These are phyloP conservation scores for Suhomyces wounanorum DNA, from an alignment of 1,139 yeast genomes.

Conservation along the genomic window DNA sequence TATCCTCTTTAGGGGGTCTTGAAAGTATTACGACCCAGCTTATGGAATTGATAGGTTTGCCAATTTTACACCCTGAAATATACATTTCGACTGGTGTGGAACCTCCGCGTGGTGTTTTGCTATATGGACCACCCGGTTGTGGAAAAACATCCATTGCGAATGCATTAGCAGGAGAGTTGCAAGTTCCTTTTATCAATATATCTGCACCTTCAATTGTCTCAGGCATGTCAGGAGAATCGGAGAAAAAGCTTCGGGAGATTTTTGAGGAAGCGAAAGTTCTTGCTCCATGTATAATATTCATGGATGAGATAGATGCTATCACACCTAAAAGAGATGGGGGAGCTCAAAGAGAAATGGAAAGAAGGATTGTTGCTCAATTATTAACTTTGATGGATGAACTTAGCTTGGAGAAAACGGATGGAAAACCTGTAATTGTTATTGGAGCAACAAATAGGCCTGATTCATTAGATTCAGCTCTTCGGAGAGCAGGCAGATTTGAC, in stretches of 20 bases:
- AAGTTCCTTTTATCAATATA: constrained; percentile 86
- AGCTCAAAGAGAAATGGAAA: constrained; percentile 97
- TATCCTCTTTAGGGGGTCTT: constrained; percentile 86
- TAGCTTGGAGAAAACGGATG: constrained; percentile 82
- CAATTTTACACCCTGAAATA: constrained; percentile 90
- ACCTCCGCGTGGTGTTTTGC: constrained; percentile 92
- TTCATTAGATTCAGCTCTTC: constrained; percentile 49
- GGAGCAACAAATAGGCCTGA: constrained; percentile 56
- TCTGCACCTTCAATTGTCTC: constrained; percentile 97
- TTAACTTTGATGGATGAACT: constrained; percentile 93
- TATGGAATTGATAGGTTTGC: constrained; percentile 88
- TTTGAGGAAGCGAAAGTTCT: constrained; percentile 88
- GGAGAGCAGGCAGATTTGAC: constrained; percentile 53
- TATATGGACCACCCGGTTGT: constrained; percentile 99
- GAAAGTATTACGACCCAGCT: constrained; percentile 80
- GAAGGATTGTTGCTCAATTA: constrained; percentile 93
- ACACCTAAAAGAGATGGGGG: constrained; percentile 96
- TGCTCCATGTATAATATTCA: constrained; percentile 91
- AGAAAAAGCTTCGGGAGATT: constrained; percentile 86
- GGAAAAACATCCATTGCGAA: constrained; percentile 97
- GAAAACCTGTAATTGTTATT: constrained; percentile 74
- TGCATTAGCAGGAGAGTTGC: constrained; percentile 92
- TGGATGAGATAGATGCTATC: constrained; percentile 97
- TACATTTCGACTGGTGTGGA: constrained; percentile 87
- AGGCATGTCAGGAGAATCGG: constrained; percentile 99